phyloP scores from a whole-genome alignment of 106 monocot species.

The Platanthera guangdongensis region DNA sequence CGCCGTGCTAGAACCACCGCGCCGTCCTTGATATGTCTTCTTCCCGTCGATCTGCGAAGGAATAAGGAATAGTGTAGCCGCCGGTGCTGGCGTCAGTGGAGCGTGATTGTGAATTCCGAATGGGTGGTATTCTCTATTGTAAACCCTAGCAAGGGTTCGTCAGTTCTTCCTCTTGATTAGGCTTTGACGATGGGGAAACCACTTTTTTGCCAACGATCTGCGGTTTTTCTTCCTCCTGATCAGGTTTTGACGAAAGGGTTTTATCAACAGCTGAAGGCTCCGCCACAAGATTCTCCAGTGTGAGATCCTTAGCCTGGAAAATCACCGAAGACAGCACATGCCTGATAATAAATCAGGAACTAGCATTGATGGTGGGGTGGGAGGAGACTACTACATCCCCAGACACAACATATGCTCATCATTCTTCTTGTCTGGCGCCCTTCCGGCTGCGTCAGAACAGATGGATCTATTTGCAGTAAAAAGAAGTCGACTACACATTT shows the following conservation, averaged over 20 bases:
- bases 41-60: no score
- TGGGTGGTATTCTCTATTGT: constrained; percentile 15
- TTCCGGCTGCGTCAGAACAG: constrained; percentile 1
- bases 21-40: no score
- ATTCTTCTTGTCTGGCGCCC: constrained; percentile 13
- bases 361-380: background rate
- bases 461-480: constrained; percentile 22
- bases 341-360: constrained; percentile 53
- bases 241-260: background rate
- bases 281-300: constrained; percentile 4
- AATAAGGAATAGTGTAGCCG: no score
- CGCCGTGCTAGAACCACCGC: no score
- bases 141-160: constrained; percentile 22
- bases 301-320: constrained; percentile 29
- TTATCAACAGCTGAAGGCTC: background rate
- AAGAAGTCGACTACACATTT: constrained; percentile 45
- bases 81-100: constrained; percentile 1
- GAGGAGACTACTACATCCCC: constrained; percentile 15
- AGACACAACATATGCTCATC: constrained; percentile 44
- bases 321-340: constrained; percentile 27
- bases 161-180: constrained; percentile 24
- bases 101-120: constrained; percentile 14
- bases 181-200: constrained; percentile 15
- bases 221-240: constrained; percentile 6
- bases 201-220: constrained; percentile 8